Evolutionary conservation across 1,284 basidiomycete species (phyloP), one percentile per base, ranked within the genome.

Genomic region (Erythrobasidium hasegawianum): DNA sequence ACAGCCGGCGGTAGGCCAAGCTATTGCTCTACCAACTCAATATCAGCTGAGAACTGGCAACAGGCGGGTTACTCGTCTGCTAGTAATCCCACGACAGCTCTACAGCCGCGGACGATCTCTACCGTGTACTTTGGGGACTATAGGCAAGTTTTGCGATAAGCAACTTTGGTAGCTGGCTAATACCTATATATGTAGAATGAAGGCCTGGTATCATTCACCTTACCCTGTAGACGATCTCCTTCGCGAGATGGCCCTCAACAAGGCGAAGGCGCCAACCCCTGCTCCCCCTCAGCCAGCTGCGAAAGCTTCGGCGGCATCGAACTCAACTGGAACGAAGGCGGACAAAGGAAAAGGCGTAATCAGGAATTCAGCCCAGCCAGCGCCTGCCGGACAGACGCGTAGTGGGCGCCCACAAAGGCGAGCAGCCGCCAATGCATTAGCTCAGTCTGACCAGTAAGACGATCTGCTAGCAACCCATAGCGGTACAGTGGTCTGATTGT

Each of bases 201-300:
- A 60, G 40, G 60, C 68, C 7, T 67, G 65, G 57, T 74, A 67
- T 64, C 26, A 50, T 4, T 71, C 71, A 22, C 72, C 72, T 1
- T 72, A 72, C 43, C 71, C 71, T 5, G 58, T 72, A 26, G 72
- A 73, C 24, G 72, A 71, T 13, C 47, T 71, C 2, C 52, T 59
- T 20, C 38, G 33, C 18, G 47, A 16, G 56, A 67, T 41, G 43
- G 33, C 18, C 22, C 41, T 8, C 24, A 7, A 33, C 16, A 26
- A 60, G 20, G 45, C 45, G 24, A 60, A 52, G 16, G 41, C 41
- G 27, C 13, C 22, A 26, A 41, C 16, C 27, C 57, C 41, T 26
- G 47, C 58, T 26, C 58, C 58, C 2, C 45, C 58, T 50, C 33
- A n/a, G 9, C 39, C 20, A 24, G 1, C 41, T 2, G 5, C 18